phyloP scores from a whole-genome alignment of 2,329 filamentous ascomycete species.

The Arthrobotrys conoides region DNA sequence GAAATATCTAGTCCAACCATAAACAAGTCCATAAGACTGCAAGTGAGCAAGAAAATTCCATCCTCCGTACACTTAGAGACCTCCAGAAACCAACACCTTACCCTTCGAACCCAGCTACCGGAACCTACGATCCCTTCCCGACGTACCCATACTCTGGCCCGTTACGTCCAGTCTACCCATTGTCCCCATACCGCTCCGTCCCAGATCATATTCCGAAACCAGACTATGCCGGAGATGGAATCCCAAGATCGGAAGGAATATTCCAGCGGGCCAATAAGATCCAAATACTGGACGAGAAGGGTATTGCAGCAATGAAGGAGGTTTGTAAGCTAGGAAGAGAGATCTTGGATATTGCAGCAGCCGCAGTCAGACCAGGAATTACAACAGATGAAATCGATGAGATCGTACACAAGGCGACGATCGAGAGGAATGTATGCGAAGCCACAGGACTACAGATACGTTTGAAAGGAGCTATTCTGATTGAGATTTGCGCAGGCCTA shows the following conservation, averaged over 20 bases:
- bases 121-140: slow-evolving; percentile 92
- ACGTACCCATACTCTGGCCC: slow-evolving; percentile 85
- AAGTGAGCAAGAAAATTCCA: slow-evolving; percentile 75
- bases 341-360: slow-evolving; percentile 90
- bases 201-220: slow-evolving; percentile 86
- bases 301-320: slow-evolving; percentile 81
- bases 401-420: slow-evolving; percentile 92
- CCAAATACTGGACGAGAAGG: slow-evolving; percentile 62
- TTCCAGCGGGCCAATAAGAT: slow-evolving; percentile 66
- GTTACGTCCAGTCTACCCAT: slow-evolving; percentile 87
- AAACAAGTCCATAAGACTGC: slow-evolving; percentile 88
- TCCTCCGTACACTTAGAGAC: slow-evolving; percentile 83
- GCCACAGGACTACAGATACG: background rate
- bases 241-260: slow-evolving; percentile 75
- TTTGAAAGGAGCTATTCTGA: slow-evolving; percentile 22
- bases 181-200: slow-evolving; percentile 79
- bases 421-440: slow-evolving; percentile 85
- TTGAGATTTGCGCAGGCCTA: slow-evolving; percentile 77
- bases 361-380: slow-evolving; percentile 86
- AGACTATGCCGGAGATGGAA: slow-evolving; percentile 89
- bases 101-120: slow-evolving; percentile 81
- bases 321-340: slow-evolving; percentile 89
- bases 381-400: slow-evolving; percentile 97
- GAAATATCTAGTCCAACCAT: slow-evolving; percentile 77
- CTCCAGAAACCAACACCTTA: slow-evolving; percentile 79